A percentile compares a stretch with the other conserved stretches of the same genome.
Evolutionary conservation across 257 asterid genomes (phyloP).

Genomic region (Anisodus acutangulus): DNA sequence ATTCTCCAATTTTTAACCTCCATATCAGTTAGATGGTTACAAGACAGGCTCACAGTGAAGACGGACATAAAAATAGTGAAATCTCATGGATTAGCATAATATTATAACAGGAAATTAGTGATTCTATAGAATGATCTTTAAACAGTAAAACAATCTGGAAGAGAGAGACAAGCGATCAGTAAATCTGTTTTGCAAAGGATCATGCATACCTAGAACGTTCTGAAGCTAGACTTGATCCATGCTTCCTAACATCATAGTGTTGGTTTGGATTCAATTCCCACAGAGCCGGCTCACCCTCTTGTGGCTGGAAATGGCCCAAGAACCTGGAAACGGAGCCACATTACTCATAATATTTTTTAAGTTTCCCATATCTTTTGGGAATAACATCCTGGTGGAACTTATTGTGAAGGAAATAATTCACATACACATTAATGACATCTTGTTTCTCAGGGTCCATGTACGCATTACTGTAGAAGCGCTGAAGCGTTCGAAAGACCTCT

Average conservation of each 20-base stretch:
- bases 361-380: constrained; percentile 13
- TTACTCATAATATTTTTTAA: not conserved
- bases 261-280: constrained; percentile 94
- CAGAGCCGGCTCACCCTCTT: constrained; percentile 71
- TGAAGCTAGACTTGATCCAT: constrained; percentile 46
- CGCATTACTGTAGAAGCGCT: constrained; percentile 81
- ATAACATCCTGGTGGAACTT: not conserved
- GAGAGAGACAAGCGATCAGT: not conserved
- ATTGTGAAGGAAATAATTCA: constrained; percentile 15
- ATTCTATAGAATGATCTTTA: not conserved
- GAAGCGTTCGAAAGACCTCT: constrained; percentile 76
- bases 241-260: constrained; percentile 64
- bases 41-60: not conserved
- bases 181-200: constrained; percentile 8
- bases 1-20: constrained; percentile 12
- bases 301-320: constrained; percentile 95
- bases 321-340: constrained; percentile 53
- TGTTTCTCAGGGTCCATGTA: constrained; percentile 95
- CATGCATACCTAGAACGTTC: constrained; percentile 61
- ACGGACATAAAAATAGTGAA: constrained; percentile 4
- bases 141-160: not conserved
- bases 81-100: not conserved
- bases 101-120: not conserved
- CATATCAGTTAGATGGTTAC: constrained; percentile 24
- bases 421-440: constrained; percentile 90